A percentile compares a stretch with the other conserved stretches of the same genome.
These are phyloP conservation scores for Salix udensis DNA, from an alignment of 345 rosid genomes.

Conservation along the genomic window DNA sequence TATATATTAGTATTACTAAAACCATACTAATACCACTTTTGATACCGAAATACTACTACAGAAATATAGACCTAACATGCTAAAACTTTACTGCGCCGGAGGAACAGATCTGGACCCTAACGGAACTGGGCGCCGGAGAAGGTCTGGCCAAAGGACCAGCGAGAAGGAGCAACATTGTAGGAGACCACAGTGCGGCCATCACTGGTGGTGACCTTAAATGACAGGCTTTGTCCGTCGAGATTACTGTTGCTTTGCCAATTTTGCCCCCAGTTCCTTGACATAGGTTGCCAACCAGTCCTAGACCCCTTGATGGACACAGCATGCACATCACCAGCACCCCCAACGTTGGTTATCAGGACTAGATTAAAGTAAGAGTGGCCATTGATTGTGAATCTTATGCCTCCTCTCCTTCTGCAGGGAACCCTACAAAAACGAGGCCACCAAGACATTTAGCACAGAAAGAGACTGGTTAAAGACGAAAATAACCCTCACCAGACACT, in stretches of 20 bases:
- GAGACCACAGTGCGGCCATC: constrained; percentile 24
- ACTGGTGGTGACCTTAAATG: constrained; percentile 30
- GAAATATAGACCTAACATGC: not conserved
- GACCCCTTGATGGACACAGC: constrained; percentile 24
- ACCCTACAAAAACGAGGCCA: constrained; percentile 18
- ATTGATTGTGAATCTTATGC: constrained; percentile 26
- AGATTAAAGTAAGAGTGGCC: constrained; percentile 30
- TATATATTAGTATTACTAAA: constrained; percentile 9
- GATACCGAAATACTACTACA: too few relatives aligned
- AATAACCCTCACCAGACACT: not conserved
- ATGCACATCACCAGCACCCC: constrained; percentile 27
- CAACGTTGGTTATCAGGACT: constrained; percentile 28
- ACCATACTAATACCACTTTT: constrained; percentile 1
- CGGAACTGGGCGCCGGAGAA: constrained; percentile 27
- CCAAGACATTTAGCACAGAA: not conserved
- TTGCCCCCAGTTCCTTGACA: constrained; percentile 34
- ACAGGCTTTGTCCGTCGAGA: constrained; percentile 24
- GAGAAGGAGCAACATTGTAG: constrained; percentile 18
- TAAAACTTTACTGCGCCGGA: not conserved
- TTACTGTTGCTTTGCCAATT: constrained; percentile 30
- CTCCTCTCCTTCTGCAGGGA: constrained; percentile 23
- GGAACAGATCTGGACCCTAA: not conserved
- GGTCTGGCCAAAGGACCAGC: constrained; percentile 29
- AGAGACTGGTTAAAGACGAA: not conserved
- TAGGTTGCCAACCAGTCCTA: constrained; percentile 24